A percentile compares a stretch with the other conserved stretches of the same genome.
Evolutionary conservation across 2,329 filamentous ascomycete species (phyloP).

Genomic region (Plenodomus tracheiphilus): DNA sequence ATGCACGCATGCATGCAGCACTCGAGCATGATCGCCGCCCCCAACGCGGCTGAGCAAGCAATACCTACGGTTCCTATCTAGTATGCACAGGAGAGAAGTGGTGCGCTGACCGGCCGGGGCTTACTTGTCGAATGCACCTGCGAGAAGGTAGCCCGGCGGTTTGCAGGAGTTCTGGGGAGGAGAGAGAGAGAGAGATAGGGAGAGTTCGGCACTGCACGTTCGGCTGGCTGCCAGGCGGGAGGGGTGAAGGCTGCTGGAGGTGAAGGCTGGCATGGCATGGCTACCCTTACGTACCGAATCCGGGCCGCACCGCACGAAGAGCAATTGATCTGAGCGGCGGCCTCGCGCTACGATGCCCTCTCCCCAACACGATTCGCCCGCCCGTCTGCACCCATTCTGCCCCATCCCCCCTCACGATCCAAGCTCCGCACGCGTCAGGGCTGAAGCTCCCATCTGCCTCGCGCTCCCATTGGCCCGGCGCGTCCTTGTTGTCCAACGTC

Average conservation of each 20-base stretch:
- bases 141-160: too few relatives aligned
- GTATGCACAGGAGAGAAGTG: too few relatives aligned
- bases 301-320: background rate
- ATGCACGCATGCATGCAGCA: conserved; percentile 12
- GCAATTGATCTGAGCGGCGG: background rate
- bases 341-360: background rate
- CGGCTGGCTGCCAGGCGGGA: too few relatives aligned
- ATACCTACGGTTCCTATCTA: too few relatives aligned
- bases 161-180: too few relatives aligned
- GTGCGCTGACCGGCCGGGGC: too few relatives aligned
- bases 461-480: conserved; percentile 19
- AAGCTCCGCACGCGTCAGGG: background rate
- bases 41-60: too few relatives aligned
- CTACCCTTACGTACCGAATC: background rate
- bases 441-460: conserved; percentile 4
- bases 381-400: background rate
- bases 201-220: too few relatives aligned
- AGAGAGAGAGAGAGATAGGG: too few relatives aligned
- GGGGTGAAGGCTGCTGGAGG: too few relatives aligned
- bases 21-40: conserved; percentile 29
- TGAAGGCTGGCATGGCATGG: background rate
- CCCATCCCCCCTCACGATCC: background rate
- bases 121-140: too few relatives aligned
- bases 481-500: conserved; percentile 16
- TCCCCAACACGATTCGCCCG: background rate